Percentiles rank a stretch among this genome's conserved stretches.
These are phyloP conservation scores for Calocybe gangraenosa DNA, from an alignment of 768 basidiomycete genomes.

Conservation along the genomic window DNA sequence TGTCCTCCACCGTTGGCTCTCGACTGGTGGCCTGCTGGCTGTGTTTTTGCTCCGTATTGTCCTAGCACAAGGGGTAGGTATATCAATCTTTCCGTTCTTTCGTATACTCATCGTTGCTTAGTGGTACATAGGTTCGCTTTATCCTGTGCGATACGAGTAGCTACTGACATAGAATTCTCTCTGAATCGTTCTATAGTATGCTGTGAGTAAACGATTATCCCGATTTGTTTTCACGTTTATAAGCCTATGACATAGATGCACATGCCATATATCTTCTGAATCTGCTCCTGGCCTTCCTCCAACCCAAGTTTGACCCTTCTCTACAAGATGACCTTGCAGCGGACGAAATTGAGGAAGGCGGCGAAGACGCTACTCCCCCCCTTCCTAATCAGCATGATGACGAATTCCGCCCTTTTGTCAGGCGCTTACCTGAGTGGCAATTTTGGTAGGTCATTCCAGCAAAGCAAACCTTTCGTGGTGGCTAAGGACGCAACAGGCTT, in stretches of 20 bases:
- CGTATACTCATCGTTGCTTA: conserved; percentile 24
- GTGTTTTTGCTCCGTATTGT: conserved; percentile 86
- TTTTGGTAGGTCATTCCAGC: conserved; percentile 61
- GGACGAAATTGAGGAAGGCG: conserved; percentile 90
- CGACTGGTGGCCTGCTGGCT: conserved; percentile 61
- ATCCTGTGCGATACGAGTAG: background rate
- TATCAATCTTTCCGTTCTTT: background rate
- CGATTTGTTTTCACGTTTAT: too few relatives aligned
- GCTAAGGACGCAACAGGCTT: conserved; percentile 52
- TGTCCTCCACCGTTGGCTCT: conserved; percentile 84
- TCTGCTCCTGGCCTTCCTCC: conserved; percentile 93
- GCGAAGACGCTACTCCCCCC: conserved; percentile 42
- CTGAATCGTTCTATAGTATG: conserved; percentile 43
- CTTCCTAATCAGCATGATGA: conserved; percentile 78
- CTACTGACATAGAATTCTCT: conserved; percentile 1
- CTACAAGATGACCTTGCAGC: conserved; percentile 90
- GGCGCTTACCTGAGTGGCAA: conserved; percentile 94
- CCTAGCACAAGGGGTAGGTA: conserved; percentile 82
- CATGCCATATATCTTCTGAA: conserved; percentile 95
- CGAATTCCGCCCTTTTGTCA: conserved; percentile 95
- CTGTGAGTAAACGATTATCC: conserved; percentile 45
- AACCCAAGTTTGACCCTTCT: conserved; percentile 97
- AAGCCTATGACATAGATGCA: too few relatives aligned
- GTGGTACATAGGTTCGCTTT: conserved; percentile 88
- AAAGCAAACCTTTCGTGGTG: background rate